These are phyloP conservation scores for Suillus decipiens DNA, from an alignment of 768 basidiomycete genomes.

Conservation along the genomic window DNA sequence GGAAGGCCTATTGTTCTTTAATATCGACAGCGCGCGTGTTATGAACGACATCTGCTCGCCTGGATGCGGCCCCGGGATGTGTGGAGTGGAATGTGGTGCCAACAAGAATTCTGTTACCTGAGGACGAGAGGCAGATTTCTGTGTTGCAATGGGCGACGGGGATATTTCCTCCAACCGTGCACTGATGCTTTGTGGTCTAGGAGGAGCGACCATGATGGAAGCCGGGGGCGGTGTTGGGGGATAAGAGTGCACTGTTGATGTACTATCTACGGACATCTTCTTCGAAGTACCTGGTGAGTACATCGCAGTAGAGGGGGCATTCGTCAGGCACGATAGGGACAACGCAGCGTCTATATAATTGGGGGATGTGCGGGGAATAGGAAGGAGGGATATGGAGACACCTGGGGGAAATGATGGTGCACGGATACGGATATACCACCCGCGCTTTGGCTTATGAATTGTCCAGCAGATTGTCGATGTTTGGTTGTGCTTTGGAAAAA, in stretches of 20 bases:
- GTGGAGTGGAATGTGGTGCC: conserved; percentile 44
- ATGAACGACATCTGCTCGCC: conserved; percentile 45
- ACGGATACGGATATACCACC: conserved; percentile 83
- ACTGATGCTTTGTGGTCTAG: conserved; percentile 35
- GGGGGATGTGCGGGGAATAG: conserved; percentile 47
- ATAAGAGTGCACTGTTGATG: conserved; percentile 49
- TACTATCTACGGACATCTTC: conserved; percentile 30
- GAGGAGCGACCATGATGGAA: conserved; percentile 32
- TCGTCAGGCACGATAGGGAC: conserved; percentile 54
- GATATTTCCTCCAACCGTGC: conserved; percentile 28
- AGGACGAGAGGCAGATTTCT: conserved; percentile 14
- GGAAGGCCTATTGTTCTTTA: conserved; percentile 53
- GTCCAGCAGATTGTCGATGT: conserved; percentile 69
- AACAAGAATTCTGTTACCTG: conserved; percentile 48
- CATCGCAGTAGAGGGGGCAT: conserved; percentile 26
- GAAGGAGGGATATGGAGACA: conserved; percentile 55
- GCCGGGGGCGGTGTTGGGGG: conserved; percentile 54
- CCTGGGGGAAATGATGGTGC: conserved; percentile 69
- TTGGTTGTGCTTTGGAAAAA: conserved; percentile 56
- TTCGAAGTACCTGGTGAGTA: conserved; percentile 21
- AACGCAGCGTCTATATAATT: conserved; percentile 54
- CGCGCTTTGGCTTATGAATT: conserved; percentile 76
- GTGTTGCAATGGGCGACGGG: conserved; percentile 5
- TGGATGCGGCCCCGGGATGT: conserved; percentile 29
- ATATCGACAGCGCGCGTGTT: conserved; percentile 48